Percentiles rank a stretch among this genome's conserved stretches.
Conservation (phyloP, 805 yeast genomes). For the Spathaspora girioi region DNA sequence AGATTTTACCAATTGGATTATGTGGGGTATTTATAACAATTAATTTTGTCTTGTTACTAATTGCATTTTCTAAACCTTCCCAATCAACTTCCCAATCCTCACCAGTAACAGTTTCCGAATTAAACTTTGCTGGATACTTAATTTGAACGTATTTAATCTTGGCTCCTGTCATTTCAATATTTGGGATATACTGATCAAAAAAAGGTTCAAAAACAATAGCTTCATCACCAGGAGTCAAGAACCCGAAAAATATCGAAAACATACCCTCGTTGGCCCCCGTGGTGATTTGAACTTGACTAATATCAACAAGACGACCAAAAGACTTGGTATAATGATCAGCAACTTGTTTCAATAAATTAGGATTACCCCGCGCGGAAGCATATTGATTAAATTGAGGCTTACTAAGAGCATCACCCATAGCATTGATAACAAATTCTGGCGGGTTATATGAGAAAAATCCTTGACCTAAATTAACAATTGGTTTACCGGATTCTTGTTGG, state of each 20-base stretch:
- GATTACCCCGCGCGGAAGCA: conserved; percentile 87
- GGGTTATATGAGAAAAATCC: conserved; percentile 97
- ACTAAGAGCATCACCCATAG: conserved; percentile 73
- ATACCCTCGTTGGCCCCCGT: conserved; percentile 99
- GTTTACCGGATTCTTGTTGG: conserved; percentile 62
- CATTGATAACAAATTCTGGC: conserved; percentile 85
- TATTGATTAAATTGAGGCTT: conserved; percentile 82
- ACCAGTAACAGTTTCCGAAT: conserved; percentile 62
- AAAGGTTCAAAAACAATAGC: conserved; percentile 96
- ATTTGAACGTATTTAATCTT: conserved; percentile 83
- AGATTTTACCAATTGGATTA: conserved; percentile 92
- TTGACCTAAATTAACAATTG: conserved; percentile 88
- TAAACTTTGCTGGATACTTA: conserved; percentile 75
- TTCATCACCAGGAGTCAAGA: conserved; percentile 84
- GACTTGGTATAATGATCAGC: conserved; percentile 68
- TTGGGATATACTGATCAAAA: conserved; percentile 94
- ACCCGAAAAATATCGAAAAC: conserved; percentile 78
- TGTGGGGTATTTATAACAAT: conserved; percentile 92
- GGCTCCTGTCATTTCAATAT: conserved; percentile 92
- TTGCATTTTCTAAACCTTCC: conserved; percentile 67
- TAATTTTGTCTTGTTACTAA: conserved; percentile 75
- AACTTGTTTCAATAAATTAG: conserved; percentile 66
- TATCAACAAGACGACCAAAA: conserved; percentile 54
- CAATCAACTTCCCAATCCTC: conserved; percentile 86
- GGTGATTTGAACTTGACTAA: conserved; percentile 71